These are phyloP conservation scores for Amanita exitialis DNA, from an alignment of 768 basidiomycete genomes.

Conservation along the genomic window DNA sequence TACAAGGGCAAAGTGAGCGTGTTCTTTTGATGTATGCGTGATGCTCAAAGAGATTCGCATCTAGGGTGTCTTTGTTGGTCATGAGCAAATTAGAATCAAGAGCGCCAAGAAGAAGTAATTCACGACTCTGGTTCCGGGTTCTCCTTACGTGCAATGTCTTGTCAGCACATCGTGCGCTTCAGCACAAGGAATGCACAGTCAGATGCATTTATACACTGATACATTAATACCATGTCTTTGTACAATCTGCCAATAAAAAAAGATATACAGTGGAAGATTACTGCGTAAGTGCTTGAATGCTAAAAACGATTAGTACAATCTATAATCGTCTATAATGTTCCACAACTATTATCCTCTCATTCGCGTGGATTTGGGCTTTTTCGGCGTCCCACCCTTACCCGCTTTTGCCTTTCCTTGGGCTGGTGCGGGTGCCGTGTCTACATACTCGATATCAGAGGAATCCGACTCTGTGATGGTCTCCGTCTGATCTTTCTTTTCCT, in stretches of 20 bases:
- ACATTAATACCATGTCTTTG: constrained; percentile 2
- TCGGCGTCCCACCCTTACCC: constrained; percentile 8
- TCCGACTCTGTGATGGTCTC: constrained; percentile 26
- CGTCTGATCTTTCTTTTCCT: constrained; percentile 23
- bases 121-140: neutral
- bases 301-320: constrained; percentile 1
- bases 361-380: constrained; percentile 17
- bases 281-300: neutral
- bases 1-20: constrained; percentile 91
- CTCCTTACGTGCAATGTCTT: neutral
- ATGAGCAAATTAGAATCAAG: constrained; percentile 86
- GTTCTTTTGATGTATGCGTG: neutral
- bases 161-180: neutral
- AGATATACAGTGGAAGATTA: constrained; percentile 1
- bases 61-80: constrained; percentile 91
- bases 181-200: neutral
- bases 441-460: constrained; percentile 29
- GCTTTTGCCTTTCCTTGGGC: constrained; percentile 6
- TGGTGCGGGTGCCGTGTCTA: constrained; percentile 19
- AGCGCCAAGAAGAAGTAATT: constrained; percentile 90
- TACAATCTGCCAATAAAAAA: neutral
- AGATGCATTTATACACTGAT: neutral
- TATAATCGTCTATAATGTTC: neutral
- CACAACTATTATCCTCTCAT: constrained; percentile 19
- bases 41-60: neutral